These are phyloP conservation scores for Gastrodia elata DNA, from an alignment of 106 monocot species.

Conservation along the genomic window DNA sequence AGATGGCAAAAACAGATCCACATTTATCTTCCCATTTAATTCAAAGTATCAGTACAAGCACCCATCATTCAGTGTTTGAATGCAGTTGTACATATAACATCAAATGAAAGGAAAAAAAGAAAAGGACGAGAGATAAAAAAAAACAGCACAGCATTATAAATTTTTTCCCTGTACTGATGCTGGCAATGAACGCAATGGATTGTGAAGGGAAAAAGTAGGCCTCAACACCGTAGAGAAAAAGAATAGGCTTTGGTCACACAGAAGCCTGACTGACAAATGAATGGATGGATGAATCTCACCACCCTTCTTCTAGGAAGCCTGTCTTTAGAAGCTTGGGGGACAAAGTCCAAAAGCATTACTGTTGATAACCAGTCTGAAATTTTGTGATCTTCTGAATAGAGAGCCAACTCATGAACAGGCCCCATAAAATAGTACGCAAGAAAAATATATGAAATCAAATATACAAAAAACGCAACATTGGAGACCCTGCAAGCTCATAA, in stretches of 20 bases:
- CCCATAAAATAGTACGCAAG: too few relatives aligned
- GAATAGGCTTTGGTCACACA: neutral
- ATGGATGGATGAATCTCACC: neutral
- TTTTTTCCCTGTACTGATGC: neutral
- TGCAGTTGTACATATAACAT: neutral
- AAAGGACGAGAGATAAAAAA: too few relatives aligned
- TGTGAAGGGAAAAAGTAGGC: neutral
- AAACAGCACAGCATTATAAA: neutral
- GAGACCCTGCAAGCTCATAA: too few relatives aligned
- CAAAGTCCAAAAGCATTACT: constrained; percentile 1
- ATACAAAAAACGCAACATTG: too few relatives aligned
- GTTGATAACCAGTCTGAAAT: neutral
- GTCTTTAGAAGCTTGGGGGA: neutral
- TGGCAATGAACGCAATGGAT: neutral
- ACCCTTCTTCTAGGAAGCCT: neutral
- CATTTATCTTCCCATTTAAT: neutral
- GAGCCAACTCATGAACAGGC: neutral
- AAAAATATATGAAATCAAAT: too few relatives aligned
- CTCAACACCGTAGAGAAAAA: neutral
- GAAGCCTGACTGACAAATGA: neutral
- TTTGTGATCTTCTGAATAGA: constrained; percentile 3
- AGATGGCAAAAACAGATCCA: neutral
- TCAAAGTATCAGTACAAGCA: neutral
- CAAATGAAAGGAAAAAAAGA: too few relatives aligned
- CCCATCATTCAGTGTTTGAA: neutral